Evolutionary conservation across 148 eudicot species (phyloP).

Genomic region (Rhododendron williamsianum): DNA sequence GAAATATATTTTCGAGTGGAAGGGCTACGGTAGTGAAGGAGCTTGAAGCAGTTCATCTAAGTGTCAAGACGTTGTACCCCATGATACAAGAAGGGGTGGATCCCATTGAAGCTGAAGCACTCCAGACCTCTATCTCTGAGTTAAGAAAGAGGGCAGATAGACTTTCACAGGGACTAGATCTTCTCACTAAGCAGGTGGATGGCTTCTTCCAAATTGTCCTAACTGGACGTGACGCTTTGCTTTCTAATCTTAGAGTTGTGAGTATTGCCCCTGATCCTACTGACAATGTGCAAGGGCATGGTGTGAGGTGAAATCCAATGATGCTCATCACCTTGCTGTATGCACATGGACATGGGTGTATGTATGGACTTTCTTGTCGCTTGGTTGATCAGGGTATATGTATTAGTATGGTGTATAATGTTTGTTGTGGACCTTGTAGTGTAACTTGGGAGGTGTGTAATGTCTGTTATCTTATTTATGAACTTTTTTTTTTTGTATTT

Average conservation of each 20-base stretch:
- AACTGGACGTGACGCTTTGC: conserved; percentile 74
- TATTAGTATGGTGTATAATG: neutral
- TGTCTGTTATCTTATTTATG: neutral
- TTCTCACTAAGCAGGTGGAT: conserved; percentile 61
- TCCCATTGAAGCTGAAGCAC: conserved; percentile 25
- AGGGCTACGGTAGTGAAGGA: conserved; percentile 49
- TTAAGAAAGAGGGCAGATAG: conserved; percentile 38
- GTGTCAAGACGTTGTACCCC: conserved; percentile 43
- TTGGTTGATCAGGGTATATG: neutral
- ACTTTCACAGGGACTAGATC: conserved; percentile 61
- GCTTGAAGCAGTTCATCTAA: conserved; percentile 47
- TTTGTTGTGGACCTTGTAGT: neutral
- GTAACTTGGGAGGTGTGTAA: neutral
- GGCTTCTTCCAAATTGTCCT: conserved; percentile 75
- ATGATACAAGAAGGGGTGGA: conserved; percentile 31
- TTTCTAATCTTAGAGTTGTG: conserved; percentile 59
- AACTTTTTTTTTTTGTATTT: neutral
- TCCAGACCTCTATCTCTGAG: conserved; percentile 27
- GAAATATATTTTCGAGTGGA: conserved; percentile 34
- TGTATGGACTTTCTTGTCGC: conserved; percentile 25
- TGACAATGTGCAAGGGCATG: conserved; percentile 27
- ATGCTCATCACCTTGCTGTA: conserved; percentile 10
- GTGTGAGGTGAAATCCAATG: conserved; percentile 31
- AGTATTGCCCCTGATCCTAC: conserved; percentile 28
- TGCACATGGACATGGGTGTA: conserved; percentile 19